These are phyloP conservation scores for Circinella minor DNA, from an alignment of 371 early-diverging fungal genomes.

Conservation along the genomic window DNA sequence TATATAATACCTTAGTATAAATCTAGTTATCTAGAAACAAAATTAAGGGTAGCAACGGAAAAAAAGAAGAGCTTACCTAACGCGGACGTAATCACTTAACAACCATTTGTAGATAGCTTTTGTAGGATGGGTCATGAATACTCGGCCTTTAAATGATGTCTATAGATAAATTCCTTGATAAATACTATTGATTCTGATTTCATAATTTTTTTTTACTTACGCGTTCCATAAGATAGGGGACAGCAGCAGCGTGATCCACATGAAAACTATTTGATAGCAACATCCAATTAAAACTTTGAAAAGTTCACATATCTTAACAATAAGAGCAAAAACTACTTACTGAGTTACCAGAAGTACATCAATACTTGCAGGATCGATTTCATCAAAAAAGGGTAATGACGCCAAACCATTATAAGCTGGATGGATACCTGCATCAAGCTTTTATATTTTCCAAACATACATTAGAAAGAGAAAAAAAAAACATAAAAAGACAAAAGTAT, in stretches of 20 bases:
- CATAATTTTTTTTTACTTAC: conserved; percentile 37
- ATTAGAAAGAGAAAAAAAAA: conserved; percentile 21
- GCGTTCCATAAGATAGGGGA: conserved; percentile 99
- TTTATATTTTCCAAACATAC: conserved; percentile 9
- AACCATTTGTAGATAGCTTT: conserved; percentile 99
- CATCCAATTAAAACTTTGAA: neutral
- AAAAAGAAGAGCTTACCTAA: conserved; percentile 61
- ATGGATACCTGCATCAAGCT: conserved; percentile 99
- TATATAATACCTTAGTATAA: conserved; percentile 11
- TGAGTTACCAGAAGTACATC: conserved; percentile 98
- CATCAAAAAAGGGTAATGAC: conserved; percentile 98
- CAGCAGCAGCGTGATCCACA: conserved; percentile 99
- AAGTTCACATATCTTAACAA: neutral
- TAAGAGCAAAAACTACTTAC: conserved; percentile 47
- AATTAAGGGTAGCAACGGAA: conserved; percentile 3
- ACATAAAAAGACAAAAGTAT: conserved; percentile 16
- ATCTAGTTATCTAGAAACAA: no score
- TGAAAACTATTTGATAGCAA: conserved; percentile 81
- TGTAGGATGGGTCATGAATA: conserved; percentile 99
- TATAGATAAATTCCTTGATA: conserved; percentile 30
- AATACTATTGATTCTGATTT: neutral
- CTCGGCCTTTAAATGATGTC: conserved; percentile 98
- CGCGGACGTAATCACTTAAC: conserved; percentile 96
- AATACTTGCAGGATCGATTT: conserved; percentile 93
- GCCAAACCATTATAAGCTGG: conserved; percentile 98